These are phyloP conservation scores for Wickerhamiella lipophila DNA, from an alignment of 805 yeast species.

Conservation along the genomic window DNA sequence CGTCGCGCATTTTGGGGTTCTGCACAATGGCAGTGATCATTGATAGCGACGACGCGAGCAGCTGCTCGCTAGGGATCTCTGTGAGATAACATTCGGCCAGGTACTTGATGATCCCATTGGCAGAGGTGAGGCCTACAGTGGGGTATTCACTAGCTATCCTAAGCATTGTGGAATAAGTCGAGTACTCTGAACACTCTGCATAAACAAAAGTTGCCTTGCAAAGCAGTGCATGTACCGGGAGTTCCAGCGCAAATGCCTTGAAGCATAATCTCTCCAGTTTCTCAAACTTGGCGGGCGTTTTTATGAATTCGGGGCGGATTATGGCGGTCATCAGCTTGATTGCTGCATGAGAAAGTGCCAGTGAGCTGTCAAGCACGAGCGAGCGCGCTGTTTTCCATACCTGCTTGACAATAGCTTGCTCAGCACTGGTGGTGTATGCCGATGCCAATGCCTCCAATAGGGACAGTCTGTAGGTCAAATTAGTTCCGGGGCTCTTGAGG, in stretches of 20 bases:
- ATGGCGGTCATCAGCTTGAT: slow-evolving; percentile 23
- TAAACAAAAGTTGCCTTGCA: not conserved
- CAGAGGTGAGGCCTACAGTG: not conserved
- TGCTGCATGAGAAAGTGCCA: slow-evolving; percentile 25
- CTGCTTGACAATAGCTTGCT: slow-evolving; percentile 25
- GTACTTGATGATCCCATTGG: slow-evolving; percentile 5
- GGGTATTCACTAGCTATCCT: slow-evolving; percentile 4
- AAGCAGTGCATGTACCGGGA: not conserved
- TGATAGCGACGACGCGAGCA: not conserved
- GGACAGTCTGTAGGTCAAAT: slow-evolving; percentile 17
- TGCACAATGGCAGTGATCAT: not conserved
- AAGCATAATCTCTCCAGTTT: slow-evolving; percentile 18
- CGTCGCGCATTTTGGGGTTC: slow-evolving; percentile 14
- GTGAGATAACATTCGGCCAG: not conserved
- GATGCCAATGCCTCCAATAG: slow-evolving; percentile 15
- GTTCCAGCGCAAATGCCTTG: slow-evolving; percentile 17
- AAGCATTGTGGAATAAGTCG: not conserved
- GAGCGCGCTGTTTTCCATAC: slow-evolving; percentile 26
- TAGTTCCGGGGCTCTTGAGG: slow-evolving; percentile 12
- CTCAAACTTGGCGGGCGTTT: slow-evolving; percentile 24
- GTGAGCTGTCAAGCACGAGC: slow-evolving; percentile 23
- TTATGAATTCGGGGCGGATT: slow-evolving; percentile 19
- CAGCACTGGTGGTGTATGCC: slow-evolving; percentile 19
- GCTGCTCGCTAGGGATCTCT: not conserved
- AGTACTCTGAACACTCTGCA: not conserved